Evolutionary conservation across 768 basidiomycete species (phyloP), one percentile per base, ranked within the genome.

Genomic region (Auriscalpium microsporum): DNA sequence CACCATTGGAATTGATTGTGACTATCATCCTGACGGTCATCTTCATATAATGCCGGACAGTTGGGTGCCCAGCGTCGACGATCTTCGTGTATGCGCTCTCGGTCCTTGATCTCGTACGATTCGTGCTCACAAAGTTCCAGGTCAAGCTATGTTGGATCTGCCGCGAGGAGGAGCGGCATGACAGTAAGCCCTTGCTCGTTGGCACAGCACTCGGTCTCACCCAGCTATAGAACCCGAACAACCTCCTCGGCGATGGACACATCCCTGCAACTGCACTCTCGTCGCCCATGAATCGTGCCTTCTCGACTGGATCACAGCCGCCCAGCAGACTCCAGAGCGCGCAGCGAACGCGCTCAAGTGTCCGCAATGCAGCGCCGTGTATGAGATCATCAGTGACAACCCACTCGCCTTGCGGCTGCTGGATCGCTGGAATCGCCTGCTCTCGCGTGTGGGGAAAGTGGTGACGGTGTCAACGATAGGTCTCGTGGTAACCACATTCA

Each of bases 71-170:
- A 42, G 14, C 40, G 40, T 42, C 17, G 17, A 13, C 40, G 40
- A 42, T 42, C 40, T 42, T 14, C 40, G 40, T 3, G 40, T 42
- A 42, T 14, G 40, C 28, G 28, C 28, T 28, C 28, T 7, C 28
- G 28, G 28, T 28, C 7, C 28, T 28, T 28, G 28, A 4, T 3
- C 5, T 28, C 28, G 28, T 28, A 28, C 28, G 28, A 4, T 28
- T 4, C 52, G 66, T 72, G 3, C 57, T 66, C 46, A 69, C 68
- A 54, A 14, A 64, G 23, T 16, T 28, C 28, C 53, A 79, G 73
- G 80, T 89, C 58, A 90, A 89, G 67, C 73, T 87, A 10, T 90
- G 88, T 60, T 90, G 86, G 67, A 89, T 90, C 55, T 90, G 88
- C 62, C 72, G 84, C 34, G 87, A 90, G 62, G 86, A 88, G 65